Evolutionary conservation across 768 basidiomycete genomes (phyloP), one percentile per base, ranked within the genome.

Genomic region (Hericium erinaceus): DNA sequence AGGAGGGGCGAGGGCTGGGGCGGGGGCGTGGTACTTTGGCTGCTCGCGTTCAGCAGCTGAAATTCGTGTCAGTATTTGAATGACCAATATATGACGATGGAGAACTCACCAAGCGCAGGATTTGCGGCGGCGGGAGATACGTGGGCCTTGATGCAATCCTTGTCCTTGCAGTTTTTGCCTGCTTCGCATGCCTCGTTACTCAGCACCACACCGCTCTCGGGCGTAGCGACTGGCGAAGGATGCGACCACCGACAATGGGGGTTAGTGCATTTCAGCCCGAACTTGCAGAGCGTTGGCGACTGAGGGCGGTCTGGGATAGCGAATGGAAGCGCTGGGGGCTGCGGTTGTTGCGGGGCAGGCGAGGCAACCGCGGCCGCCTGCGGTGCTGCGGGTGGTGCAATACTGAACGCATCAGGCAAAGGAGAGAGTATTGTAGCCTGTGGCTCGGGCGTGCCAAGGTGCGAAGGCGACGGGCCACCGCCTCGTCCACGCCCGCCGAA

Each of bases 181-280:
- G 86, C 83, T 65, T 94, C 90, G 70, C 97, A 99, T 18, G 92
- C 77, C 57, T 98, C 95, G 57, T 90, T 93, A 64, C 90, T 95
- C 57, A 99, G 77, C 1, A 98, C 97, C 61, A 99, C 80, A 9
- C 95, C 97, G 65, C 89, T 94, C 73, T 95, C 93, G 37, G 88
- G 79, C 16, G 95, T 97, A 6, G 97, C 95, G 3, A 94, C 92
- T n/a, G 97, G 97, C 9, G 90, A 93, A 4, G 97, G 95, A 70
- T 99, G 97, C 9, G 92, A 92, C 70, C 84, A 98, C 16, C 88
- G 79, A 70, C 97, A 99, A 49, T 85, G 77, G 0, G 88, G 77
- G 69, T 98, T 95, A 52, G 87, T 88, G 72, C 97, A 99, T 63
- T 94, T 95, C 22, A 87, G 77, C 11, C 81, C 84, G 62, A 89